Evolutionary conservation across 78 protist species (phyloP).

Genomic region (Salpingoeca rosetta): DNA sequence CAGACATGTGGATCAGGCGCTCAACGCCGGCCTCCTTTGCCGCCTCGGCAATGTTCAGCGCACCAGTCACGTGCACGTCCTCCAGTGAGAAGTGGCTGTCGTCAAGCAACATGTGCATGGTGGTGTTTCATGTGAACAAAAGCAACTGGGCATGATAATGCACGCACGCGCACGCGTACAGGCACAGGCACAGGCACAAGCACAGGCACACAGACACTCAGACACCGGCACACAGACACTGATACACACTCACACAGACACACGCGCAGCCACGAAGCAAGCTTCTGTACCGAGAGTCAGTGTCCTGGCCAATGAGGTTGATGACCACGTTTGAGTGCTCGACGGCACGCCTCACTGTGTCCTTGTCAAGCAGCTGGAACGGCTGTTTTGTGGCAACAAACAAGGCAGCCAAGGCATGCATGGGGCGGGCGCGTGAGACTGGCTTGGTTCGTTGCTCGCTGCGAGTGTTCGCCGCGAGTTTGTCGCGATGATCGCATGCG

Average conservation of each 20-base stretch:
- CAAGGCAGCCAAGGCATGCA: too few species aligned
- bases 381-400: too few species aligned
- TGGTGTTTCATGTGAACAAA: neutral
- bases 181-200: too few species aligned
- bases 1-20: constrained; percentile 29
- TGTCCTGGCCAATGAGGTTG: constrained; percentile 28
- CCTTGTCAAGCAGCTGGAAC: neutral
- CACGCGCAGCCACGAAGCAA: neutral
- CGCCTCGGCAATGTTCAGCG: constrained; percentile 16
- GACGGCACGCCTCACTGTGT: neutral
- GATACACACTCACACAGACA: neutral
- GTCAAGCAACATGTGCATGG: neutral
- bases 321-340: constrained; percentile 34
- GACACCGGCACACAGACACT: neutral
- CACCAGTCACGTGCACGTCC: constrained; percentile 4
- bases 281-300: constrained; percentile 14
- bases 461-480: too few species aligned
- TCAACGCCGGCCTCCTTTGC: constrained; percentile 24
- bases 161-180: too few species aligned
- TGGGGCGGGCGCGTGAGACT: too few species aligned
- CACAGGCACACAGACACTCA: too few species aligned
- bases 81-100: neutral
- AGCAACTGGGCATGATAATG: neutral
- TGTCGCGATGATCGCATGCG: too few species aligned
- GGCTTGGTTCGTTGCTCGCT: too few species aligned